These are phyloP conservation scores for Vigna trinervia DNA, from an alignment of 306 rosid species.

Conservation along the genomic window DNA sequence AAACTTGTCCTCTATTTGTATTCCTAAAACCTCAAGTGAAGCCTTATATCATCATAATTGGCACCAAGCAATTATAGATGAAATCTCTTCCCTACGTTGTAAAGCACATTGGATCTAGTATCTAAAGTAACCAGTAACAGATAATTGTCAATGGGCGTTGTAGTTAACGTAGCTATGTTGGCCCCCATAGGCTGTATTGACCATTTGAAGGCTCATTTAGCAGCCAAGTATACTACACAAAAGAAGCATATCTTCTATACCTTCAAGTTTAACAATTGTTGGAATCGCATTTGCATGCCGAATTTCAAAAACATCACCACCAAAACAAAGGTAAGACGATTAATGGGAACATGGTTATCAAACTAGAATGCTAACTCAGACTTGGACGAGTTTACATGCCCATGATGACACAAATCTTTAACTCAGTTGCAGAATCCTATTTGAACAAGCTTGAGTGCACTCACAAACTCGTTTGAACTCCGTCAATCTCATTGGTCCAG, in stretches of 20 bases:
- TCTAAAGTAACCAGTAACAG: background rate
- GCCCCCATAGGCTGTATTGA: background rate
- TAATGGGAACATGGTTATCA: background rate
- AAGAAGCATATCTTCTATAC: background rate
- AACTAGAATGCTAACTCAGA: too few relatives aligned
- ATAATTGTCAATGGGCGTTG: background rate
- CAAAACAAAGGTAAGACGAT: background rate
- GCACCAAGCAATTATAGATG: background rate
- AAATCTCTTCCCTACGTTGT: background rate
- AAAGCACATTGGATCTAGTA: background rate
- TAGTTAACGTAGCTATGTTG: background rate
- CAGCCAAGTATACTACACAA: background rate
- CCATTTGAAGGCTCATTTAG: background rate
- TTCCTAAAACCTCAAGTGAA: background rate
- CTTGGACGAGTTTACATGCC: too few relatives aligned
- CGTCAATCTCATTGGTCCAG: too few relatives aligned
- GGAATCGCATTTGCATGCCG: background rate
- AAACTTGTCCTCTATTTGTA: background rate
- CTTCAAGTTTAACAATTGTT: background rate
- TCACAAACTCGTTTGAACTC: too few relatives aligned
- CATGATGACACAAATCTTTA: too few relatives aligned
- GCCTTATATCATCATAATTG: background rate
- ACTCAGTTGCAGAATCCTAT: too few relatives aligned
- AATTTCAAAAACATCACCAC: conserved; percentile 6
- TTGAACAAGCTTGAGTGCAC: too few relatives aligned